These are phyloP conservation scores for Phialophora expanda DNA, from an alignment of 2,329 filamentous ascomycete genomes.

Conservation along the genomic window DNA sequence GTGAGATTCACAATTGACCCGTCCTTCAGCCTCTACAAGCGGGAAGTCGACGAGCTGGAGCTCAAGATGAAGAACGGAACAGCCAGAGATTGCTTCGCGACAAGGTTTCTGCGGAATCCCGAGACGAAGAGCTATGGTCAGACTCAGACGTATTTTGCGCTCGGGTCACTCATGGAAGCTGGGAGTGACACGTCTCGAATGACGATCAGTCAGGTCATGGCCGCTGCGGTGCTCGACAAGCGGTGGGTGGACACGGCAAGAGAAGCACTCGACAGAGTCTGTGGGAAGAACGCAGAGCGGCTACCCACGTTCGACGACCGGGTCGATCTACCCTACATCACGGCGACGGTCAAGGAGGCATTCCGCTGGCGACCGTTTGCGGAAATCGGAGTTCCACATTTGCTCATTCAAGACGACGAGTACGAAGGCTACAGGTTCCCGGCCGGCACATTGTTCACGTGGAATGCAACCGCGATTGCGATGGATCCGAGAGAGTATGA, in stretches of 20 bases:
- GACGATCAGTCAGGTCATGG: conserved; percentile 54
- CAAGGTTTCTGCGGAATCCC: conserved; percentile 41
- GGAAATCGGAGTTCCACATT: conserved; percentile 47
- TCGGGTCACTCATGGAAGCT: conserved; percentile 52
- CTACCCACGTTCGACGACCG: conserved; percentile 45
- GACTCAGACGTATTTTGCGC: conserved; percentile 50
- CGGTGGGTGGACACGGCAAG: conserved; percentile 52
- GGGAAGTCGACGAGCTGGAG: conserved; percentile 39
- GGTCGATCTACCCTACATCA: conserved; percentile 43
- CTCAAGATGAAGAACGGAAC: conserved; percentile 39
- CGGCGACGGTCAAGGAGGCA: conserved; percentile 44
- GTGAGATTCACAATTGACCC: not conserved
- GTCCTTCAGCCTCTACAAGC: conserved; percentile 36
- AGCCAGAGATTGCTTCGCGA: conserved; percentile 47
- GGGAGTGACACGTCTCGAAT: conserved; percentile 59
- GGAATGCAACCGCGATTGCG: conserved; percentile 54
- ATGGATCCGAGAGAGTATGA: conserved; percentile 44
- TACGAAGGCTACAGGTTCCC: conserved; percentile 57
- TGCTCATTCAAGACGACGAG: conserved; percentile 39
- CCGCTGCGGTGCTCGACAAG: conserved; percentile 57
- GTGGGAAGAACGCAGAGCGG: conserved; percentile 42
- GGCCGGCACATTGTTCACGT: conserved; percentile 54
- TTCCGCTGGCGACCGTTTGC: conserved; percentile 48
- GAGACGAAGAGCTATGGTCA: conserved; percentile 45
- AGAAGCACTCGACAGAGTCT: conserved; percentile 49